Percentiles rank a stretch among this genome's conserved stretches.
These are phyloP conservation scores for Cairneyella variabilis DNA, from an alignment of 495 filamentous ascomycete genomes.

Conservation along the genomic window DNA sequence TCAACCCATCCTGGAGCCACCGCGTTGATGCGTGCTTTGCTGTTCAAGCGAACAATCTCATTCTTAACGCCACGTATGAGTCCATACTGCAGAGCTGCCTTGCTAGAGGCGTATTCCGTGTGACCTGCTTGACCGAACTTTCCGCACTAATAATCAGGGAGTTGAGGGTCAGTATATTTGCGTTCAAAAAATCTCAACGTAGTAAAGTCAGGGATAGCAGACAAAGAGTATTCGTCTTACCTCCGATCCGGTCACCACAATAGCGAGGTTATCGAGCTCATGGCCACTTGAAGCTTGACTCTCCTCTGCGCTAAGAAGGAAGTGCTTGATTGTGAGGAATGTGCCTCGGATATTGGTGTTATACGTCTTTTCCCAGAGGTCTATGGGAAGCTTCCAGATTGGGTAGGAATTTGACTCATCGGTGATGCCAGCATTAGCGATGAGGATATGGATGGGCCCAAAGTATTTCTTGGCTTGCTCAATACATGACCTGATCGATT, in stretches of 20 bases:
- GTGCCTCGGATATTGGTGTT: constrained; percentile 46
- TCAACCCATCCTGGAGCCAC: constrained; percentile 50
- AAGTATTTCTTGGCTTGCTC: constrained; percentile 39
- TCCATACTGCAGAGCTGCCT: constrained; percentile 52
- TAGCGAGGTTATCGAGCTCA: constrained; percentile 47
- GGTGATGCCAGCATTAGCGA: constrained; percentile 48
- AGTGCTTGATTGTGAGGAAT: constrained; percentile 56
- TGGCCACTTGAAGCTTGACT: constrained; percentile 30
- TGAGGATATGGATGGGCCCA: constrained; percentile 50
- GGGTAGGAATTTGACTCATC: constrained; percentile 40
- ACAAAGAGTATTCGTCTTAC: no score
- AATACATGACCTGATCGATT: constrained; percentile 41
- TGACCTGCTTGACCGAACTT: constrained; percentile 49
- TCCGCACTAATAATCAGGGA: no score
- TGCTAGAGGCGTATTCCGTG: constrained; percentile 46
- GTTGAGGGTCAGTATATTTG: no score
- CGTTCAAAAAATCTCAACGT: no score
- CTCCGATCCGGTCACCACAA: constrained; percentile 53
- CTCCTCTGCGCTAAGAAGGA: constrained; percentile 38
- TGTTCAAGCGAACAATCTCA: constrained; percentile 50
- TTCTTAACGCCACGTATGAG: constrained; percentile 50
- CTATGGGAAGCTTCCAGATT: constrained; percentile 51
- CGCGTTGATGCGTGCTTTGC: constrained; percentile 50
- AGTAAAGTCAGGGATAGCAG: no score
- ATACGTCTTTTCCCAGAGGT: constrained; percentile 50